These are phyloP conservation scores for Hibiscus tridactylites DNA, from an alignment of 345 rosid genomes.

Conservation along the genomic window DNA sequence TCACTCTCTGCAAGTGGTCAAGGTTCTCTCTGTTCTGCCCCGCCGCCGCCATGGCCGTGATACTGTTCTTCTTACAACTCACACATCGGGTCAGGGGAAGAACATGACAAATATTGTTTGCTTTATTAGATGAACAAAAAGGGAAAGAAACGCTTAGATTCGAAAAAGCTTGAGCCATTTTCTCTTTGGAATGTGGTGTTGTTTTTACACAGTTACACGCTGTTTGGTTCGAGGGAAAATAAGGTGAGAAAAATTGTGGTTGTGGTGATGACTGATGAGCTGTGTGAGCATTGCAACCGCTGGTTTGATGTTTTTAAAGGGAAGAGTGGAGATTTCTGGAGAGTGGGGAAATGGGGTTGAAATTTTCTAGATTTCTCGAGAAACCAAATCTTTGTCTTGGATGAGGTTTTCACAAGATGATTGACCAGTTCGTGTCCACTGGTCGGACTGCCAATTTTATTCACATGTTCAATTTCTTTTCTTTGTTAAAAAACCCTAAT, in stretches of 20 bases:
- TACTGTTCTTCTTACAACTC: conserved; percentile 5
- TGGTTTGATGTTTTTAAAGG: conserved; percentile 13
- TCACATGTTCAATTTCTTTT: no score
- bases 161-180: conserved; percentile 30
- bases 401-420: not conserved
- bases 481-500: no score
- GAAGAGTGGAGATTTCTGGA: conserved; percentile 27
- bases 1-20: conserved; percentile 35
- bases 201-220: not conserved
- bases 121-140: not conserved
- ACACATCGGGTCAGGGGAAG: not conserved
- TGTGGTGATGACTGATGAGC: not conserved
- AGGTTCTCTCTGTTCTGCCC: conserved; percentile 31
- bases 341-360: not conserved
- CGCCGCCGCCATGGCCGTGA: conserved; percentile 22
- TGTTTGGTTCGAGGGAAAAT: not conserved
- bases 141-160: conserved; percentile 20
- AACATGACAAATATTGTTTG: not conserved
- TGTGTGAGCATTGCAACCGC: not conserved
- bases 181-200: not conserved
- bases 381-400: not conserved
- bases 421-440: no score
- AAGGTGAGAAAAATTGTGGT: not conserved
- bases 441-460: no score
- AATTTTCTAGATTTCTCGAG: conserved; percentile 29